These are phyloP conservation scores for Colletotrichum chlorophyti DNA, from an alignment of 2,329 filamentous ascomycete genomes.

Conservation along the genomic window DNA sequence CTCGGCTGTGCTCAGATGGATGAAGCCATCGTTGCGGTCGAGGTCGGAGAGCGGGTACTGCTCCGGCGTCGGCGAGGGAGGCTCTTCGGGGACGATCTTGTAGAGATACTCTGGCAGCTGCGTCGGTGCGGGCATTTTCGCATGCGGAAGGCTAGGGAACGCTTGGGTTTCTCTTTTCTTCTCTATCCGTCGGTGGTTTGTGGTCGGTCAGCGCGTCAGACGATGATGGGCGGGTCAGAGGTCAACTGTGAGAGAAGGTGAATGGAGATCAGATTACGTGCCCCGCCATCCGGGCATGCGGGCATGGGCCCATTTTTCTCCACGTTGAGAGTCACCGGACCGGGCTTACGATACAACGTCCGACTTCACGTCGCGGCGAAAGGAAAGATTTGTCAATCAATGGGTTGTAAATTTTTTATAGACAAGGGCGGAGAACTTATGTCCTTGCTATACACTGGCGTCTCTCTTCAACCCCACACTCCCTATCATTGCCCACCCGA, in stretches of 20 bases:
- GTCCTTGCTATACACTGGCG: no score
- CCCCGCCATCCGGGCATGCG: no score
- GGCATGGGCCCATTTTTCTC: no score
- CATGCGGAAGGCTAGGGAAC: background rate
- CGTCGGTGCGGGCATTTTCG: slow-evolving; percentile 30
- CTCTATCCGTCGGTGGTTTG: background rate
- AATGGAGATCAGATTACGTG: no score
- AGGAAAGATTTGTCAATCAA: background rate
- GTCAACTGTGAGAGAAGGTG: no score
- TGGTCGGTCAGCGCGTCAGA: no score
- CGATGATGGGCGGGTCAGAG: no score
- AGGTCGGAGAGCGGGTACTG: slow-evolving; percentile 65
- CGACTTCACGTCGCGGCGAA: background rate
- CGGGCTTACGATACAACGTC: no score
- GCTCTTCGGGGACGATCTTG: slow-evolving; percentile 64
- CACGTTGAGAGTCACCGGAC: no score
- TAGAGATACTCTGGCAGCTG: slow-evolving; percentile 56
- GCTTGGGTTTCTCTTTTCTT: background rate
- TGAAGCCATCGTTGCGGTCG: slow-evolving; percentile 65
- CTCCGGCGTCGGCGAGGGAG: slow-evolving; percentile 59
- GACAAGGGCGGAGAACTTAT: background rate
- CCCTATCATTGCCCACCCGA: no score
- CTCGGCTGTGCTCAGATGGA: slow-evolving; percentile 64
- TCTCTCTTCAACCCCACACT: no score
- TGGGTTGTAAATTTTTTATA: background rate